Evolutionary conservation across 78 protist genomes (phyloP).

Genomic region (Guillardia theta): DNA sequence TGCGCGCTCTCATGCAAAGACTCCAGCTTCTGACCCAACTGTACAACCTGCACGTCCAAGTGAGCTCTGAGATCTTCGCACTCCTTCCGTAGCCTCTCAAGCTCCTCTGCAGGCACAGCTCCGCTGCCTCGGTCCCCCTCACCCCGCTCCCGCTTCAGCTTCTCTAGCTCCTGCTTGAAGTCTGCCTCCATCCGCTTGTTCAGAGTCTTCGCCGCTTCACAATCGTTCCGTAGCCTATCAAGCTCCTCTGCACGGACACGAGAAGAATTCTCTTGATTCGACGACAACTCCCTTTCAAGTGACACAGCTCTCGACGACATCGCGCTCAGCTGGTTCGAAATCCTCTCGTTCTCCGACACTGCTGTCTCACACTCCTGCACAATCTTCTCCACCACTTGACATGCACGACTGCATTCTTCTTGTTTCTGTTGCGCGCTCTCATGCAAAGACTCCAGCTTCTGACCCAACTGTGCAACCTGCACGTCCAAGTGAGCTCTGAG

Average conservation of each 20-base stretch:
- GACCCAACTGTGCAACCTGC: neutral
- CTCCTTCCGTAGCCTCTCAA: neutral
- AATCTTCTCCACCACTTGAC: neutral
- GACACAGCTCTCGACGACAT: no score
- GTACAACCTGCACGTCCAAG: neutral
- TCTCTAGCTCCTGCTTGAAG: neutral
- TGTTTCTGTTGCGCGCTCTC: no score
- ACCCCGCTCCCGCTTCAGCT: neutral
- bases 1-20: no score
- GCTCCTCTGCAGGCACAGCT: neutral
- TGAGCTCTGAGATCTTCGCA: neutral
- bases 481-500: neutral
- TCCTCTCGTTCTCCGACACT: neutral
- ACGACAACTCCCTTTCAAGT: neutral
- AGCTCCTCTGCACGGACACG: neutral
- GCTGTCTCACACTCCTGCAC: neutral
- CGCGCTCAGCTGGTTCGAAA: neutral
- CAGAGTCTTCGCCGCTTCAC: neutral
- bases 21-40: neutral
- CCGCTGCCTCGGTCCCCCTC: neutral
- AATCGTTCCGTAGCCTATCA: neutral
- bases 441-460: neutral
- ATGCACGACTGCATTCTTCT: no score
- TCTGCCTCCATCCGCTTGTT: neutral
- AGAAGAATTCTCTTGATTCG: neutral